These are phyloP conservation scores for Exophiala alcalophila DNA, from an alignment of 2,329 filamentous ascomycete species.

Conservation along the genomic window DNA sequence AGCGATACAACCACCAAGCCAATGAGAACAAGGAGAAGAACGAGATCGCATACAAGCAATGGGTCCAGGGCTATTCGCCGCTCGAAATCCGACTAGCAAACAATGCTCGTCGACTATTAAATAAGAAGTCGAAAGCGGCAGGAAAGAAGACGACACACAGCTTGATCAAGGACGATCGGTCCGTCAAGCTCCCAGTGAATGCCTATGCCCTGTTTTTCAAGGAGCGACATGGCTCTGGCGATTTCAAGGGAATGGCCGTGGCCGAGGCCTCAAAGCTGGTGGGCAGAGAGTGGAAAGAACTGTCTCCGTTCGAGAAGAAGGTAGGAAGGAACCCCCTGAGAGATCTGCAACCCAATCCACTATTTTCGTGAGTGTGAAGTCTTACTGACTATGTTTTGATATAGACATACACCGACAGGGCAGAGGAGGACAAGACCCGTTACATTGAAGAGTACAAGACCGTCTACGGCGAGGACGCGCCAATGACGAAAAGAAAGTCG, in stretches of 20 bases:
- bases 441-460: constrained; percentile 38
- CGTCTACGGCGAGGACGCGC: constrained; percentile 36
- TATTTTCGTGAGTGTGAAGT: neutral
- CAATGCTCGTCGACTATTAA: constrained; percentile 46
- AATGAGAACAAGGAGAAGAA: constrained; percentile 47
- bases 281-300: constrained; percentile 47
- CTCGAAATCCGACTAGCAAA: constrained; percentile 60
- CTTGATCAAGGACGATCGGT: constrained; percentile 54
- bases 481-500: neutral
- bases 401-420: constrained; percentile 33
- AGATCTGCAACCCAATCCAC: no score
- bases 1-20: constrained; percentile 56
- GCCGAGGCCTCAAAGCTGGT: constrained; percentile 44
- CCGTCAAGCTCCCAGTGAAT: constrained; percentile 43
- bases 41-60: constrained; percentile 48
- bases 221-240: constrained; percentile 48
- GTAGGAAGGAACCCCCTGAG: no score
- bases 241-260: constrained; percentile 48
- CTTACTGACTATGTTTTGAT: constrained; percentile 9
- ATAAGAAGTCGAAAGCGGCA: constrained; percentile 23
- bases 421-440: constrained; percentile 33
- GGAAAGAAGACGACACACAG: constrained; percentile 17
- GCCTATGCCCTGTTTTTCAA: constrained; percentile 45
- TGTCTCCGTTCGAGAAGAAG: constrained; percentile 40
- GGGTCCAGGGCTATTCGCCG: constrained; percentile 55